Base-by-base conservation (phyloP, 1,139 yeast genomes). In the Suhomyces yuchorum region DNA sequence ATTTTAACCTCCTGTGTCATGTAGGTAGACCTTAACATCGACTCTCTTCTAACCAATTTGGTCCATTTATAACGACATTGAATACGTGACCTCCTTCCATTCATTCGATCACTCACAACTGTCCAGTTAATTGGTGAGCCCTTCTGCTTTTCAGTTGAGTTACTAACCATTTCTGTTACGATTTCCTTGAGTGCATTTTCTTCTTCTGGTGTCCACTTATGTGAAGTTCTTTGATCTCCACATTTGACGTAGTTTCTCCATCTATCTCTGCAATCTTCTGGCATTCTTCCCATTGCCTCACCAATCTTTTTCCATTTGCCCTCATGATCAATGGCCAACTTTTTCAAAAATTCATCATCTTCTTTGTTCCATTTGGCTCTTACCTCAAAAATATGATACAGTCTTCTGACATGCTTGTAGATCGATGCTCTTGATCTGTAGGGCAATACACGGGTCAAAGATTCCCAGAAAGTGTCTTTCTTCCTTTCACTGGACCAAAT, bases 61-160 rank as follows among this genome's bases (percentile, higher is more conserved):
- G 87, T 86, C 97, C 97, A 92, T 65, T 92, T 92, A 68, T 92
- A 92, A 47, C 97, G 81, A 65, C 97, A 92, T 66, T 92, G 98
- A 54, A 92, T 91, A 55, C 98, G 78, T 1, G 96, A 87, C 51
- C 98, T 78, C 1, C 82, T 73, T 2, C 97, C 97, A 37, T 88
- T 85, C 96, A 92, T 90, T 43, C 80, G 73, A 61, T 92, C 97
- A 59, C 95, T 85, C 2, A 92, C 95, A 11, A 84, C 72, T 0
- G 97, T 91, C 97, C 98, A 92, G 63, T 92, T 92, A 43, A 91
- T 82, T 1, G 77, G 63, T 1, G 56, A 51, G 20, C 51, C 57
- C 50, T 51, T 45, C 23, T 46, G 48, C 23, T 58, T 64, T 7
- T 51, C 59, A 18, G 54, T 51, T 15, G 60, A 59, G 41, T 54